A percentile compares a stretch with the other conserved stretches of the same genome.
phyloP scores from a whole-genome alignment of 1,139 yeast species.

The Pneumocystis jirovecii region DNA sequence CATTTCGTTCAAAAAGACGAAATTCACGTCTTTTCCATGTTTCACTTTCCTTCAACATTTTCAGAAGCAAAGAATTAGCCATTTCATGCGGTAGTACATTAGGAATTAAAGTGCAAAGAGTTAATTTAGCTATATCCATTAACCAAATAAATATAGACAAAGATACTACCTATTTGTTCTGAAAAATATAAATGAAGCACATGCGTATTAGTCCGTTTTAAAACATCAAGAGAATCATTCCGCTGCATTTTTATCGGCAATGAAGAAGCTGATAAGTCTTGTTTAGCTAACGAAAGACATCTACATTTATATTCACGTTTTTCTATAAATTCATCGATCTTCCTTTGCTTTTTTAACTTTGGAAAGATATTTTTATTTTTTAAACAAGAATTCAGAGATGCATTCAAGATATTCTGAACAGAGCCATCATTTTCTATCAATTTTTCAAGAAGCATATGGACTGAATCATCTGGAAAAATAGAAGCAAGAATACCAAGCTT shows the following conservation, averaged over 20 bases:
- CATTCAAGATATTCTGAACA: slow-evolving; percentile 17
- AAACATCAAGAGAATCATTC: slow-evolving; percentile 8
- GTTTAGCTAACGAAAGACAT: neutral
- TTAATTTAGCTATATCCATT: slow-evolving; percentile 24
- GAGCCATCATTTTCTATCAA: slow-evolving; percentile 25
- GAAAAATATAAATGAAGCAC: slow-evolving; percentile 19
- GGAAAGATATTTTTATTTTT: neutral
- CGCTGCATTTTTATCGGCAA: neutral
- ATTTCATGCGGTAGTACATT: slow-evolving; percentile 38
- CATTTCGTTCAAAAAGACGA: slow-evolving; percentile 44
- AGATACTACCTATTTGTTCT: slow-evolving; percentile 11
- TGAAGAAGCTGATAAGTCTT: neutral
- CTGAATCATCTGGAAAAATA: slow-evolving; percentile 19
- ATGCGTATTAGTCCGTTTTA: slow-evolving; percentile 8
- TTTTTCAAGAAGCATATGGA: slow-evolving; percentile 22
- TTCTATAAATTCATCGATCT: neutral
- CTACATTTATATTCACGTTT: neutral
- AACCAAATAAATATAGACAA: neutral
- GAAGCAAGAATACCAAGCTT: slow-evolving; percentile 20
- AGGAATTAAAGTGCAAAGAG: slow-evolving; percentile 36
- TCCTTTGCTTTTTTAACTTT: neutral
- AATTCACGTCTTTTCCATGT: slow-evolving; percentile 33
- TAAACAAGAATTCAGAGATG: slow-evolving; percentile 12
- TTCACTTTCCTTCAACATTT: slow-evolving; percentile 30
- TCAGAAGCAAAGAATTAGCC: slow-evolving; percentile 32